These are phyloP conservation scores for Pneumocystis carinii DNA, from an alignment of 1,139 yeast species.

Conservation along the genomic window DNA sequence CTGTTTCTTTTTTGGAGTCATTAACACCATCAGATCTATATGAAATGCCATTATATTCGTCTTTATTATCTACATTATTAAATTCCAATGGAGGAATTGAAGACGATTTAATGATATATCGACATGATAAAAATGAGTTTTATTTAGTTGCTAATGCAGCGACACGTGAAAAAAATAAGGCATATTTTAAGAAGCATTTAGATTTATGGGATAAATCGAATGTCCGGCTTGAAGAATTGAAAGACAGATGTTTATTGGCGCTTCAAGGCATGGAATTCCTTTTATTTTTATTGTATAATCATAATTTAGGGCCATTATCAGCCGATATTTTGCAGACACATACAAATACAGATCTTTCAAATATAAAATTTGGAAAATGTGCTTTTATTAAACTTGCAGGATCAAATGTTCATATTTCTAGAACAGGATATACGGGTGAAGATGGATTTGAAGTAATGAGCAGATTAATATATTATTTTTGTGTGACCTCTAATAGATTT, in stretches of 20 bases:
- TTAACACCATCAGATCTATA: conserved; percentile 75
- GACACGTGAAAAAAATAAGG: conserved; percentile 65
- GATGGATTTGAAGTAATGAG: conserved; percentile 64
- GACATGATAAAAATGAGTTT: conserved; percentile 58
- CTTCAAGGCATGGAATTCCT: conserved; percentile 34
- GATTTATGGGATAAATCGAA: conserved; percentile 25
- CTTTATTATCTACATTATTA: conserved; percentile 66
- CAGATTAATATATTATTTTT: background rate
- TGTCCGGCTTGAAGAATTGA: conserved; percentile 48
- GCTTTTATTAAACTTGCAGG: conserved; percentile 38
- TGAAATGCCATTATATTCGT: conserved; percentile 39
- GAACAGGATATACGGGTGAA: conserved; percentile 97
- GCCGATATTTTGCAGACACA: conserved; percentile 48
- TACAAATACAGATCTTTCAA: conserved; percentile 42
- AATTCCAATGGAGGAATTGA: conserved; percentile 60
- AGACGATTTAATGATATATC: conserved; percentile 85
- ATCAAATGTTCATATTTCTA: conserved; percentile 35
- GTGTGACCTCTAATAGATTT: conserved; percentile 27
- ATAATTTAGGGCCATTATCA: conserved; percentile 54
- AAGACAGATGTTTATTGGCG: conserved; percentile 60
- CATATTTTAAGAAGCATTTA: conserved; percentile 44
- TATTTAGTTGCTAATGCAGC: conserved; percentile 97
- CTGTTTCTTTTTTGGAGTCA: conserved; percentile 55
- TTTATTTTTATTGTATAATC: background rate
- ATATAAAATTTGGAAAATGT: conserved; percentile 63